Percentiles rank a stretch among this genome's conserved stretches.
Evolutionary conservation across 75 land plant species (phyloP).

Genomic region (Sequoiadendron giganteum): DNA sequence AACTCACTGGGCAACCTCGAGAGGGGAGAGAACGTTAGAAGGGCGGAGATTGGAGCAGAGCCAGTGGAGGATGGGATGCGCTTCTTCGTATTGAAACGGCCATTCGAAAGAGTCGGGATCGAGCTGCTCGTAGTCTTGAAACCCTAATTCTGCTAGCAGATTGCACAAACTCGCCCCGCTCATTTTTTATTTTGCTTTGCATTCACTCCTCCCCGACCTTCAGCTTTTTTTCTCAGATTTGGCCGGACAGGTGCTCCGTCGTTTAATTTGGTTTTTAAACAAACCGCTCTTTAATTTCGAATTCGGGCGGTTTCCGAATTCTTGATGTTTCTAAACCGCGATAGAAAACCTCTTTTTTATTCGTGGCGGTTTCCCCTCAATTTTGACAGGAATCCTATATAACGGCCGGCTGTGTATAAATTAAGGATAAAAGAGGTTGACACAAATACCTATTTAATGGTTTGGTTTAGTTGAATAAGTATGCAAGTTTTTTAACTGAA

Average conservation of each 20-base stretch:
- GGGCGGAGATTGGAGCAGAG: slow-evolving; percentile 92
- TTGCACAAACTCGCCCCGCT: slow-evolving; percentile 83
- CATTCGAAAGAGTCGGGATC: slow-evolving; percentile 98
- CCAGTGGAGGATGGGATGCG: slow-evolving; percentile 80
- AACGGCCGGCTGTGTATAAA: neutral
- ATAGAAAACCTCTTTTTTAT: too few species aligned
- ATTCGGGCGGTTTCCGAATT: too few species aligned
- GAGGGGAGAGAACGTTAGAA: slow-evolving; percentile 82
- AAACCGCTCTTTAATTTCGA: neutral
- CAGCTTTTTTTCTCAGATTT: neutral
- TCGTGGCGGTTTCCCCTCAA: neutral
- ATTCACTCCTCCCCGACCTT: neutral
- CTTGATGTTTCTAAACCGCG: too few species aligned
- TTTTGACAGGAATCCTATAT: neutral
- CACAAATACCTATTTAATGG: too few species aligned
- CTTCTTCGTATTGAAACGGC: slow-evolving; percentile 98
- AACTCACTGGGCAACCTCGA: slow-evolving; percentile 75
- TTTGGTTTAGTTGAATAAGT: too few species aligned
- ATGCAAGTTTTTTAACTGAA: too few species aligned
- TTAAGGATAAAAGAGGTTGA: too few species aligned
- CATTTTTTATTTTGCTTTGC: slow-evolving; percentile 26
- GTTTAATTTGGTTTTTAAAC: neutral
- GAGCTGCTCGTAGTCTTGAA: slow-evolving; percentile 55
- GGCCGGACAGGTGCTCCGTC: neutral
- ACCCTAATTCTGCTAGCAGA: slow-evolving; percentile 76